Evolutionary conservation across 108 stramenopile genomes (phyloP).

Genomic region (Parmales sp.): DNA sequence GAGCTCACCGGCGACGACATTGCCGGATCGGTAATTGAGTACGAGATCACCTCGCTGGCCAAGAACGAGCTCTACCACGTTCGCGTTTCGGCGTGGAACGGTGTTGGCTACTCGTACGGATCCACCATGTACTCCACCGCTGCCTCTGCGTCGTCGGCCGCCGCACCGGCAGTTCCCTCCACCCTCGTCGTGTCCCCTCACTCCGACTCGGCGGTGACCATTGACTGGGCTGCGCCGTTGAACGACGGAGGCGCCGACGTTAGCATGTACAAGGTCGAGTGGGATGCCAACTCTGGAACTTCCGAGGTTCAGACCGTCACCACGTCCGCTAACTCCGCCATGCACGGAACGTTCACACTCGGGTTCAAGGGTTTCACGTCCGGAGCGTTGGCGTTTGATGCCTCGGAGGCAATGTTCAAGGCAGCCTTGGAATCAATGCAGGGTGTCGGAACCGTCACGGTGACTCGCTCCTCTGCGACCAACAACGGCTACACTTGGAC

Average conservation of each 20-base stretch:
- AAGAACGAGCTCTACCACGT: conserved; percentile 34
- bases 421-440: conserved; percentile 17
- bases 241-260: conserved; percentile 18
- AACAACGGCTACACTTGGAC: conserved; percentile 18
- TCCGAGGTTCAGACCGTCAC: conserved; percentile 28
- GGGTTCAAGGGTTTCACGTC: conserved; percentile 18
- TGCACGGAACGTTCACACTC: conserved; percentile 28
- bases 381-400: conserved; percentile 19
- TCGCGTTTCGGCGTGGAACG: conserved; percentile 48
- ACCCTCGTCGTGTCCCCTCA: conserved; percentile 27
- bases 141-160: conserved; percentile 19
- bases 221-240: conserved; percentile 32
- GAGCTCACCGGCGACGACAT: conserved; percentile 21
- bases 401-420: conserved; percentile 10
- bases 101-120: conserved; percentile 33
- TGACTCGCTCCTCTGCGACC: not conserved
- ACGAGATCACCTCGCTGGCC: conserved; percentile 10
- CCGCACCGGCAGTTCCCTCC: conserved; percentile 22
- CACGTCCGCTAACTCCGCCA: not conserved
- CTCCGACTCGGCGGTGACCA: conserved; percentile 19
- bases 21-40: not conserved
- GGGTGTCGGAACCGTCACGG: conserved; percentile 21
- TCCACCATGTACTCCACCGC: conserved; percentile 27
- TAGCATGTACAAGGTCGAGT: conserved; percentile 37
- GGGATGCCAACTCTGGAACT: conserved; percentile 12